Conservation (phyloP, 2,329 filamentous ascomycete genomes). For the Sarocladium strictum region DNA sequence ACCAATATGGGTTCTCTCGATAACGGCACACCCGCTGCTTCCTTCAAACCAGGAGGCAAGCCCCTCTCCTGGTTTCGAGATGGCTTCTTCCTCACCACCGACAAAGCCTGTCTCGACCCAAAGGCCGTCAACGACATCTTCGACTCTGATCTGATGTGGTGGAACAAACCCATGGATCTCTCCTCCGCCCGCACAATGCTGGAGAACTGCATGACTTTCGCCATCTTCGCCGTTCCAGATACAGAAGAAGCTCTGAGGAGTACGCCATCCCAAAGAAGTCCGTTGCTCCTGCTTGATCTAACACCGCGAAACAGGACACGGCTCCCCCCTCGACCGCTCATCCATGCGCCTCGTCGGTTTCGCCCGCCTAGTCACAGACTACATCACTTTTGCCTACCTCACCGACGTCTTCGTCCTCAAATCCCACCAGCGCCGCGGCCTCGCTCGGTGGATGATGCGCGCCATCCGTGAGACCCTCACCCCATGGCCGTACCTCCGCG, state of each 20-base stretch:
- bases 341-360: constrained; percentile 32
- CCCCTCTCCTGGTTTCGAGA: constrained; percentile 43
- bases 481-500: constrained; percentile 53
- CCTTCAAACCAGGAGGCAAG: not conserved
- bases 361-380: constrained; percentile 60
- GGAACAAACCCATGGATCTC: constrained; percentile 48
- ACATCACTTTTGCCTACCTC: constrained; percentile 59
- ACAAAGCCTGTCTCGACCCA: constrained; percentile 48
- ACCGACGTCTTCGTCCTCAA: constrained; percentile 63
- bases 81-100: constrained; percentile 56
- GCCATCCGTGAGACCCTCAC: constrained; percentile 52
- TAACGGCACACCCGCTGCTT: not conserved
- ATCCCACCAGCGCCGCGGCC: constrained; percentile 52
- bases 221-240: constrained; percentile 43
- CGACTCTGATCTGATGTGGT: constrained; percentile 52
- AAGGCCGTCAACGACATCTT: constrained; percentile 50
- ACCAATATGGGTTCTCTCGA: constrained; percentile 4
- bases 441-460: constrained; percentile 60
- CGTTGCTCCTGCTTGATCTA: not conserved
- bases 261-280: constrained; percentile 19
- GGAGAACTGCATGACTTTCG: constrained; percentile 53
- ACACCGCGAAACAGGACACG: constrained; percentile 21
- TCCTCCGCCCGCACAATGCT: constrained; percentile 44
- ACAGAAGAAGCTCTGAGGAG: constrained; percentile 32
- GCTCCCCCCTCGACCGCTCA: constrained; percentile 18